Base-by-base conservation (phyloP, 1,284 basidiomycete species). In the Phlebopus sp. region DNA sequence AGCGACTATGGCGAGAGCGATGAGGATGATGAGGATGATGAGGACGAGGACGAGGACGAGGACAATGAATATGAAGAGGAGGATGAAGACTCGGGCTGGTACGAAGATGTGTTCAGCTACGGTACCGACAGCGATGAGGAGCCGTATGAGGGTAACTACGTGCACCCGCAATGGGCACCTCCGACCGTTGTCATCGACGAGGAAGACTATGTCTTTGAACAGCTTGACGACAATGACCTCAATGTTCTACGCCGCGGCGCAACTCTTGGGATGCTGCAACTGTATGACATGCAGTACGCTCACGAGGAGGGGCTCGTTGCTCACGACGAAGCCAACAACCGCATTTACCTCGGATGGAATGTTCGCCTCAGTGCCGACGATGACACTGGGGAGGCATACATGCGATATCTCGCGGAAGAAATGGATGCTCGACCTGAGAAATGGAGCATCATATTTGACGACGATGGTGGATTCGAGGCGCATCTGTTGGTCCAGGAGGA, bases 261-360 rank as follows among this genome's bases (percentile, higher is more conserved):
- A 44, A 77, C 78, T 0, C 52, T 71, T 42, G 72, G 69, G 41
- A 84, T 87, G 82, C 72, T 85, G 41, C 68, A 73, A 23, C 64
- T 67, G 19, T 85, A 74, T 54, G 63, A 73, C 9, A 75, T 87
- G 70, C 60, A 67, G 13, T 86, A 87, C 57, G 57, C 61, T 0
- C 81, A 82, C 56, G 51, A 61, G 10, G 64, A 69, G 4, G 84
- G 84, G 2, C 69, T 86, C 21, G 50, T 77, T 42, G 71, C 71
- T 14, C 65, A 67, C 32, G 61, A 64, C 43, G 68, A 68, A 35
- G 67, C 64, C n/a, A 63, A 66, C 49, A 71, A 69, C 57, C 64
- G 73, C 27, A 57, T 85, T 9, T 80, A 72, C 54, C 69, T 87
- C 8, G 85, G 84, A 5, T 87, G 81, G 81, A 86, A 86, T 55